phyloP scores from a whole-genome alignment of 257 asterid genomes.

The Galeopsis tetrahit region DNA sequence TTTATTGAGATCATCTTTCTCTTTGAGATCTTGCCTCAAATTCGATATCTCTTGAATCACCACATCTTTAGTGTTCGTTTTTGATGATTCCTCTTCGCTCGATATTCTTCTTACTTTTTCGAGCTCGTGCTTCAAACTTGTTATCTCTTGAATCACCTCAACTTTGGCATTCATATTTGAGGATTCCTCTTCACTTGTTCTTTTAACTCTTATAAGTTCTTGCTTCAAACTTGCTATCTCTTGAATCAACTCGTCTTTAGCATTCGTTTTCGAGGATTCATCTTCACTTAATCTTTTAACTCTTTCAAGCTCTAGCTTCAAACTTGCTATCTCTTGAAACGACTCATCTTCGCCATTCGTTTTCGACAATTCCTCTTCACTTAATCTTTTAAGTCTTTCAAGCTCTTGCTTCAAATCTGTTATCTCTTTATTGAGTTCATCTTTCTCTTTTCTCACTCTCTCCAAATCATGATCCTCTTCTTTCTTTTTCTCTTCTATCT shows the following conservation, averaged over 20 bases:
- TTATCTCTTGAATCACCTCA: background rate
- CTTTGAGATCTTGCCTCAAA: background rate
- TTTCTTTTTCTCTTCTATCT: slow-evolving; percentile 43
- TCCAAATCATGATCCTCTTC: slow-evolving; percentile 47
- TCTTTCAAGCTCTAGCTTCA: slow-evolving; percentile 27
- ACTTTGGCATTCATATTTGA: slow-evolving; percentile 13
- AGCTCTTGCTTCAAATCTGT: slow-evolving; percentile 40
- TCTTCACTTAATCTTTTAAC: slow-evolving; percentile 32
- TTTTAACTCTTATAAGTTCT: slow-evolving; percentile 28
- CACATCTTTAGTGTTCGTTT: slow-evolving; percentile 23
- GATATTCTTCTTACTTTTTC: slow-evolving; percentile 32
- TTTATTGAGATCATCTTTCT: background rate
- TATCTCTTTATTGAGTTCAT: slow-evolving; percentile 45
- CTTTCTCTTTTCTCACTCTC: slow-evolving; percentile 53
- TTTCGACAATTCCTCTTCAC: slow-evolving; percentile 19
- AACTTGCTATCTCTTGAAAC: slow-evolving; percentile 39
- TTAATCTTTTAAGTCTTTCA: slow-evolving; percentile 22
- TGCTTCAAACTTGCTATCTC: slow-evolving; percentile 22
- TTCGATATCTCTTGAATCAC: background rate
- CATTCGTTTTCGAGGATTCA: slow-evolving; percentile 13
- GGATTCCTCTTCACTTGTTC: slow-evolving; percentile 31
- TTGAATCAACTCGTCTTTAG: slow-evolving; percentile 14
- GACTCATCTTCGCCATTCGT: slow-evolving; percentile 54
- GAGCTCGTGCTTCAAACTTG: slow-evolving; percentile 31
- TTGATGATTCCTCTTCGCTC: slow-evolving; percentile 31